Evolutionary conservation across 2,329 filamentous ascomycete genomes (phyloP).

Genomic region (Mycogone perniciosa): DNA sequence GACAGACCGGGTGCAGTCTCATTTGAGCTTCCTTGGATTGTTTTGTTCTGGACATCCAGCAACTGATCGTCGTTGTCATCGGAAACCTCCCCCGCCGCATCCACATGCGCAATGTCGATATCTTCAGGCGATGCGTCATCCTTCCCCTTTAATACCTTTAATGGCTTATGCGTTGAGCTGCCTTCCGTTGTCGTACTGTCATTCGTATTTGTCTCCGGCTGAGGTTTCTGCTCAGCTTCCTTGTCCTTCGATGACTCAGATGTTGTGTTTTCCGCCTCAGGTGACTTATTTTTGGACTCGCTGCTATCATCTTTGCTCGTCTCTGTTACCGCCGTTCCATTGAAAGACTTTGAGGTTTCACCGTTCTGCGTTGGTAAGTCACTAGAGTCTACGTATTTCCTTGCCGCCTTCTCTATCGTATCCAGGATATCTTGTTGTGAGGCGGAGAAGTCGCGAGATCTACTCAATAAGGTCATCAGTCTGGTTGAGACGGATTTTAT

Average conservation of each 20-base stretch:
- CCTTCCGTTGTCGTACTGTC: not conserved
- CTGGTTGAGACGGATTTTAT: conserved; percentile 37
- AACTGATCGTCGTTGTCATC: not conserved
- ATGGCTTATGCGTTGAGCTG: not conserved
- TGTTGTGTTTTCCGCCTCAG: not conserved
- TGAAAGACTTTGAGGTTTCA: not conserved
- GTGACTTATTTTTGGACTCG: not conserved
- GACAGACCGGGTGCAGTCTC: not conserved
- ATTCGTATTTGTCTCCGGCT: not conserved
- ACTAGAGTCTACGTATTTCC: conserved; percentile 41
- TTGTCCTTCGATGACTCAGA: not conserved
- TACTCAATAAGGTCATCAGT: conserved; percentile 37
- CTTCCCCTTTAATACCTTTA: not conserved
- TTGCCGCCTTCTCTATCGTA: conserved; percentile 44
- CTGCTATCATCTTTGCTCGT: not conserved
- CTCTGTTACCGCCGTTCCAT: not conserved
- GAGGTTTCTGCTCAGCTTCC: not conserved
- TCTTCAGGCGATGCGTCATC: conserved; percentile 38
- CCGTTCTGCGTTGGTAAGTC: conserved; percentile 18
- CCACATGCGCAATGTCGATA: conserved; percentile 41
- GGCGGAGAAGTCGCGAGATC: conserved; percentile 26
- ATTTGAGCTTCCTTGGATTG: not conserved
- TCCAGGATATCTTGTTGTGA: conserved; percentile 43
- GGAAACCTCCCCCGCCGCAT: conserved; percentile 21
- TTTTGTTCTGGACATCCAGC: not conserved